Base-by-base conservation (phyloP, 106 monocot genomes). In the Narthecium ossifragum region DNA sequence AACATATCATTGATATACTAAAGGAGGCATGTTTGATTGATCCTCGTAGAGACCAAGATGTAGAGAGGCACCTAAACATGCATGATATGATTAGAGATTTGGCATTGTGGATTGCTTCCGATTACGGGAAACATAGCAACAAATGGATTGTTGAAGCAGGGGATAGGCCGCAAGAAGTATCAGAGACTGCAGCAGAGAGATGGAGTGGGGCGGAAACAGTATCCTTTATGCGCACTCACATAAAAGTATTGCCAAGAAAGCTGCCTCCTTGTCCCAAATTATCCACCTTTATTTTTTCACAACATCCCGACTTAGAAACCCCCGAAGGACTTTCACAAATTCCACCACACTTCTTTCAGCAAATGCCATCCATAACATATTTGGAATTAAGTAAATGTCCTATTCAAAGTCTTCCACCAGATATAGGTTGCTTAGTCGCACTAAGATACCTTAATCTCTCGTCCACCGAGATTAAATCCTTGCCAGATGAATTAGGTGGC, bases 21-120 rank as follows among this genome's bases (percentile, higher is more conserved):
- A 61, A 34, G 25, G 34, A 23, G 20, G 43, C 43, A 15, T 33
- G 61, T 34, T 55, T 71, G 34, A 10, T 71, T 6, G 55, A 71
- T 15, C 15, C 24, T 17, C 30, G 26, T 15, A 32, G 2, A 8
- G 55, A 31, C 1, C 1, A 29, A 3, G 24, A 8, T 6, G 25
- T 31, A 14, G 13, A 53, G 2, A 6, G 11, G 14, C 37, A 43
- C 3, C 21, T 46, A 5, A 43, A 40, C 8, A 4, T 71, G 21
- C 70, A 62, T 8, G 70, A 62, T 14, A 24, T 71, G 9, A 55
- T 71, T 14, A 29, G 70, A 20, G 70, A 64, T 14, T 13, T 55
- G 27, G 28, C 55, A n/a, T 25, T 55, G 26, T 25, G 25, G 55
- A 55, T 55, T 15, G 5, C 26, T 5, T 55, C 55, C 8, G 39